Evolutionary conservation across 257 asterid species (phyloP).

Genomic region (Solanum peruvianum): DNA sequence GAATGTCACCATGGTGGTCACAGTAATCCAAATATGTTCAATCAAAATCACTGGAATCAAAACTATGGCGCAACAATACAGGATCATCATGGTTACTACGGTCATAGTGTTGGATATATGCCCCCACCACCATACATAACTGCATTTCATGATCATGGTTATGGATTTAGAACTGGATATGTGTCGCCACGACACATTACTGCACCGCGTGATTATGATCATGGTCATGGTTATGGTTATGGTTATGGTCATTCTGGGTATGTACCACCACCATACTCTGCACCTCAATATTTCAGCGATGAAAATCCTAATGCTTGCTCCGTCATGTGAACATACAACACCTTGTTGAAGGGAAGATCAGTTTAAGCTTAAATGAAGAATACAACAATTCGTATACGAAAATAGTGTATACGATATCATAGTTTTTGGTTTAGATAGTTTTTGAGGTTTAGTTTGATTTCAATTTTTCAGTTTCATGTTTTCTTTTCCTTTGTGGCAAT

Average conservation of each 20-base stretch:
- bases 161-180: constrained; percentile 18
- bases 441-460: neutral
- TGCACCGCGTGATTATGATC: neutral
- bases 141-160: neutral
- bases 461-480: neutral
- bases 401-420: neutral
- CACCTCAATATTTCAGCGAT: constrained; percentile 59
- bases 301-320: constrained; percentile 86
- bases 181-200: constrained; percentile 42
- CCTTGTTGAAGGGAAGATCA: neutral
- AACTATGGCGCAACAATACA: constrained; percentile 38
- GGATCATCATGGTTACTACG: constrained; percentile 7
- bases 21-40: constrained; percentile 26
- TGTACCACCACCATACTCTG: constrained; percentile 18
- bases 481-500: neutral
- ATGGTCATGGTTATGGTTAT: constrained; percentile 3
- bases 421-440: neutral
- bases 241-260: constrained; percentile 20
- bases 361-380: neutral
- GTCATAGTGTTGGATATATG: constrained; percentile 22
- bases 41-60: constrained; percentile 36
- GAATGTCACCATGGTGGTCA: constrained; percentile 21
- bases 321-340: constrained; percentile 46
- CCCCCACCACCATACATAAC: constrained; percentile 3
- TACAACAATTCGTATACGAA: neutral